A percentile compares a stretch with the other conserved stretches of the same genome.
phyloP scores from a whole-genome alignment of 176 grass and related monocot genomes.

The Musa schizocarpa region DNA sequence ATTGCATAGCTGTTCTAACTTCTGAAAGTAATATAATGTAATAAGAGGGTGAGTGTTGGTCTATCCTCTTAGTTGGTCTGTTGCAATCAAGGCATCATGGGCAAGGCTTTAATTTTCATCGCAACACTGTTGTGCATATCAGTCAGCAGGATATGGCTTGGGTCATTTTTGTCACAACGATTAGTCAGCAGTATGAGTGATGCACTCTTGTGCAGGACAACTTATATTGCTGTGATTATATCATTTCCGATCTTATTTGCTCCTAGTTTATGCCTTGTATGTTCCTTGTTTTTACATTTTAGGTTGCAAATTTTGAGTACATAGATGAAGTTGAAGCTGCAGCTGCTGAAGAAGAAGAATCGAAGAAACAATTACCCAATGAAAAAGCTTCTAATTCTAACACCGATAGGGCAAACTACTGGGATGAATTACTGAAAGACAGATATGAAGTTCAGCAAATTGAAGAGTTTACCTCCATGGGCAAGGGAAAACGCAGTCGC shows the following conservation, averaged over 20 bases:
- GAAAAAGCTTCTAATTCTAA: constrained; percentile 42
- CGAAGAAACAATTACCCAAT: constrained; percentile 46
- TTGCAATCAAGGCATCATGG: too few species aligned
- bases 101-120: too few species aligned
- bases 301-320: constrained; percentile 93
- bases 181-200: background rate
- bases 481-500: constrained; percentile 97
- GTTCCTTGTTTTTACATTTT: background rate
- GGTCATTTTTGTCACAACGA: too few species aligned
- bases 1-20: too few species aligned
- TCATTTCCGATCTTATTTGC: background rate
- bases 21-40: too few species aligned
- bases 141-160: too few species aligned
- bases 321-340: constrained; percentile 85
- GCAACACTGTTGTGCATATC: too few species aligned
- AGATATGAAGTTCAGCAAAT: constrained; percentile 66
- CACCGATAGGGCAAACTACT: constrained; percentile 54
- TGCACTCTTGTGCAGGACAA: background rate
- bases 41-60: too few species aligned
- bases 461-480: constrained; percentile 89
- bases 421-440: constrained; percentile 88
- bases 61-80: too few species aligned
- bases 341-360: constrained; percentile 76
- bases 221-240: background rate
- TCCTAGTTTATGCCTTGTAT: background rate